These are phyloP conservation scores for Collariella sp. DNA, from an alignment of 495 filamentous ascomycete species.

Conservation along the genomic window DNA sequence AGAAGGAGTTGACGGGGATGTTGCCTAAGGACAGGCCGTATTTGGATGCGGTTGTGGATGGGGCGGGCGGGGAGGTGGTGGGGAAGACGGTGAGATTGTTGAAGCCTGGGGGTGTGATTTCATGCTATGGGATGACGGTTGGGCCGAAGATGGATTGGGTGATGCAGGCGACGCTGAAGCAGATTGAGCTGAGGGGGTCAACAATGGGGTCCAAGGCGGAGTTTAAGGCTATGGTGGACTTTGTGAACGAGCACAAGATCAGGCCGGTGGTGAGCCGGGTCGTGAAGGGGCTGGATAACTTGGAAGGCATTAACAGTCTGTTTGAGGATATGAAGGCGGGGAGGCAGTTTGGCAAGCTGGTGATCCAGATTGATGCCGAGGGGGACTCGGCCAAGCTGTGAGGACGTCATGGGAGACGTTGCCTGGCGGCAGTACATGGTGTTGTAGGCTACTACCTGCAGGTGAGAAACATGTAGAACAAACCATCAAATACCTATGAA, in stretches of 20 bases:
- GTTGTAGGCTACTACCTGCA: no score
- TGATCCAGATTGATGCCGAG: slow-evolving; percentile 40
- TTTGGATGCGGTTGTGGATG: slow-evolving; percentile 67
- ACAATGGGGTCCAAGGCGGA: slow-evolving; percentile 73
- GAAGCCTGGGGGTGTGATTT: slow-evolving; percentile 57
- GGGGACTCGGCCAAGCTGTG: slow-evolving; percentile 20
- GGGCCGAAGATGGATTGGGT: slow-evolving; percentile 62
- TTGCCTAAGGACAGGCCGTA: slow-evolving; percentile 50
- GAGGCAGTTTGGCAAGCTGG: slow-evolving; percentile 72
- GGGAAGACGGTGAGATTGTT: slow-evolving; percentile 48
- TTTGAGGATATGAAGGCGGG: slow-evolving; percentile 70
- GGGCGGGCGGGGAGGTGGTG: slow-evolving; percentile 67
- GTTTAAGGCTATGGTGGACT: slow-evolving; percentile 68
- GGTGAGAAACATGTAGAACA: no score
- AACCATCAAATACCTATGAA: no score
- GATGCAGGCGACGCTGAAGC: slow-evolving; percentile 64
- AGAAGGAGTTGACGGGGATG: slow-evolving; percentile 50
- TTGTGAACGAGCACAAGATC: slow-evolving; percentile 56
- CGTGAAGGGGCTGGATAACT: slow-evolving; percentile 54
- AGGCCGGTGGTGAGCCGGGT: slow-evolving; percentile 54
- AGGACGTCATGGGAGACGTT: not conserved
- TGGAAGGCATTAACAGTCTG: slow-evolving; percentile 55
- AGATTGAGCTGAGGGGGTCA: slow-evolving; percentile 61
- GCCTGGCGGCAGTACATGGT: not conserved
- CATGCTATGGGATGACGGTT: slow-evolving; percentile 71